Evolutionary conservation across 805 yeast genomes (phyloP), one percentile per base, ranked within the genome.

Genomic region (Candida tammaniensis): DNA sequence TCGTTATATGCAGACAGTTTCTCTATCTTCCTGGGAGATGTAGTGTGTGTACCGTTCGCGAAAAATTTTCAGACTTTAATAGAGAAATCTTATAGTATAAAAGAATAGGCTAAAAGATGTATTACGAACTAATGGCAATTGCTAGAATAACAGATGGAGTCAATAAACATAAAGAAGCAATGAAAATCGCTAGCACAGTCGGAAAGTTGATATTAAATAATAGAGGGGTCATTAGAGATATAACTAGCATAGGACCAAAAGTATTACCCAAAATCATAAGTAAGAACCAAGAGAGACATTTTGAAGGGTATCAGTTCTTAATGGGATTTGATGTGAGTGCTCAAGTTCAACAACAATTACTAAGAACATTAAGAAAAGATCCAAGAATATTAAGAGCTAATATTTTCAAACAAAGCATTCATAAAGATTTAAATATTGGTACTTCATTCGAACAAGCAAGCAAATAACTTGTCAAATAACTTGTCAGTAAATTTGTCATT

Each of bases 221-320:
- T 61, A 86, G 96, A 71, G 98, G 98, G 32, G 91, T 91, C n/a
- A 80, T 91, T 24, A 76, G 98, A 55, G 80, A 78, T 41, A 76
- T 91, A 29, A 75, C 82, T 33, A 83, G 88, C 43, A 62, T 89
- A 56, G 97, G 96, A 1, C 74, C 80, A 26, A 76, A 76, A 42
- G 79, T 80, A 17, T 70, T 93, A 36, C 96, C 98, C 13, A 82
- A 79, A 44, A 74, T 91, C 41, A 74, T 86, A 62, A 78, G 80
- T 46, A 86, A 86, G 54, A 87, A 87, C 52, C 94, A 88, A 52
- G 95, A 89, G 54, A 74, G 78, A 41, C 95, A 89, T 60, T 86
- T 86, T 55, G 89, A 86, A 55, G 98, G 97, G 2, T 81, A 83
- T 39, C 89, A 86, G 49, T 91, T 93, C 51, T 60, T 84, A 39